Evolutionary conservation across 2,329 filamentous ascomycete species (phyloP), one percentile per base, ranked within the genome.

Genomic region (Fusarium nisikadoi): DNA sequence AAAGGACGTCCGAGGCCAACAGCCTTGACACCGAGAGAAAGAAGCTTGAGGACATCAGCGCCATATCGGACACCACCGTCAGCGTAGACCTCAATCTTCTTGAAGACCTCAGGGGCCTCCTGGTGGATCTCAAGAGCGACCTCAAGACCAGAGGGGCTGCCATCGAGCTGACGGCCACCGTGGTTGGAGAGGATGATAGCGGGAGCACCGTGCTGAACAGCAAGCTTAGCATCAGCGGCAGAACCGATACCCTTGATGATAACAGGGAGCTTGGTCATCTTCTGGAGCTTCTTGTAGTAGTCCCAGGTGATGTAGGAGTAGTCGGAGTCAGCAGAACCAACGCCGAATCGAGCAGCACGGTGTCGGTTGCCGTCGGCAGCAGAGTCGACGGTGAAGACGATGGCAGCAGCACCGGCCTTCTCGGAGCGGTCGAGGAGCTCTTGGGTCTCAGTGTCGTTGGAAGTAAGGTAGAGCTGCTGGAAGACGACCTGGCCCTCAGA

Each of bases 1-100:
- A 86, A 84, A 14, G 85, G 83, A 2, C 87, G 78, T 20, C 86
- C 87, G 2, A 89, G 68, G 19, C 86, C 81, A 10, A 85, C 83
- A 17, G 82, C 82, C 71, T 80, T 81, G 59, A 84, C 84, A 14
- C 84, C 83, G 19, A 84, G 80, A 5, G 83, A 79, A n/a, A 85
- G 78, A 14, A 84, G 79, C 70, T 83, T 83, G n/a, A 85, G 75
- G 17, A 79, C 80, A 50, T 85, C 84, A 14, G 79, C 79, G 16
- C 83, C 84, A 61, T 83, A 83, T 49, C 84, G 81, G 25, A 85
- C 75, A 55, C 84, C 84, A 9, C 84, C 83, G 65, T 85, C 83
- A 23, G 81, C 81, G 42, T 78, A 80, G 45, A 83, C 75, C 73
- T 83, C 81, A 6, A 80, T 81, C 75, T 81, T 70, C 73, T 80